A percentile compares a stretch with the other conserved stretches of the same genome.
phyloP scores from a whole-genome alignment of 257 asterid species.

The Solanum megistacrolobum region DNA sequence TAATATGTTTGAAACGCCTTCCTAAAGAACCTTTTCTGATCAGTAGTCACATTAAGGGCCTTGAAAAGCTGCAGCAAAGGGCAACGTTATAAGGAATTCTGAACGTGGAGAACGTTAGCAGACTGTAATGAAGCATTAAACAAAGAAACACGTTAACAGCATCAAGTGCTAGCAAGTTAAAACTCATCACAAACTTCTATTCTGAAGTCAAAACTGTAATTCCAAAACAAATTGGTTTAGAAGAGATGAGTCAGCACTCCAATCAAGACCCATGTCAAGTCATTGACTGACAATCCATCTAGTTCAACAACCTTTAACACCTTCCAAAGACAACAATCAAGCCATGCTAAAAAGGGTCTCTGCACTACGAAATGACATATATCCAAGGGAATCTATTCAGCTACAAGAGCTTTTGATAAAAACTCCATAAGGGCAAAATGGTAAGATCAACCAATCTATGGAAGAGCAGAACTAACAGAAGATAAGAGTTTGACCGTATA shows the following conservation, averaged over 20 bases:
- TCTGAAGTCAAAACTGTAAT: background rate
- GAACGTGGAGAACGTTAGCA: background rate
- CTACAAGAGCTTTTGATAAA: background rate
- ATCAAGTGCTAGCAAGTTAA: background rate
- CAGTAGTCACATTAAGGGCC: slow-evolving; percentile 74
- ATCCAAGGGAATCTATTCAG: background rate
- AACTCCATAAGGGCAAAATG: background rate
- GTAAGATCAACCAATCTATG: background rate
- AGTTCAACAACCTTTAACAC: background rate
- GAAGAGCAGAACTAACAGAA: background rate
- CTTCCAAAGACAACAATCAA: background rate
- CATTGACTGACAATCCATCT: background rate
- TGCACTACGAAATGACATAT: background rate
- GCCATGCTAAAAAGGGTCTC: background rate
- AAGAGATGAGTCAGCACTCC: background rate
- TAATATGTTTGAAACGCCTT: slow-evolving; percentile 79
- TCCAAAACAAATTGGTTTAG: background rate
- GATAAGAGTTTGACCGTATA: background rate
- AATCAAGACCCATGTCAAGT: background rate
- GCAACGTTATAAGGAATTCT: background rate
- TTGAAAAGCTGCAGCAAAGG: slow-evolving; percentile 56
- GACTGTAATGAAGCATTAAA: background rate
- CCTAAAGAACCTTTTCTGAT: slow-evolving; percentile 65
- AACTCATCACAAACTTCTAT: background rate
- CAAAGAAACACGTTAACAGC: background rate